Evolutionary conservation across 805 yeast species (phyloP).

Genomic region (Barnettozyma populi): DNA sequence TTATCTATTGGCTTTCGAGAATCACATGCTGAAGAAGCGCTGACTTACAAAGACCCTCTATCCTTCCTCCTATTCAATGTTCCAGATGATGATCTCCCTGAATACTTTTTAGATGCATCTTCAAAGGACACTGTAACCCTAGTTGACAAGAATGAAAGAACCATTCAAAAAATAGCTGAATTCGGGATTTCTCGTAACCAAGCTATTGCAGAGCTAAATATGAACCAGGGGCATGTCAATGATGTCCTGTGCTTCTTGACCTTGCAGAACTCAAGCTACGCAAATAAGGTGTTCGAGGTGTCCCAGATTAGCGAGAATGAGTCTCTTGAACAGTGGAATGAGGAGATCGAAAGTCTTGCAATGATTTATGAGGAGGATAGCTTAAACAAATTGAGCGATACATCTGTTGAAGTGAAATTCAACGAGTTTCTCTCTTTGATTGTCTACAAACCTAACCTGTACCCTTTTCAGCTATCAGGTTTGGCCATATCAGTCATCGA

Average conservation of each 20-base stretch:
- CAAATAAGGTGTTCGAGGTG: constrained; percentile 1
- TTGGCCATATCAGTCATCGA: constrained; percentile 44
- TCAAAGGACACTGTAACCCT: constrained; percentile 42
- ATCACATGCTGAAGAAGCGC: constrained; percentile 67
- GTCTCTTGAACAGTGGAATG: constrained; percentile 52
- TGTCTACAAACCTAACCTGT: constrained; percentile 43
- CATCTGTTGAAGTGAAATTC: constrained; percentile 14
- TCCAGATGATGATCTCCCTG: constrained; percentile 92
- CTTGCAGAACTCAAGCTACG: constrained; percentile 8
- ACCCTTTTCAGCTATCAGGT: constrained; percentile 71
- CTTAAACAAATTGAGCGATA: constrained; percentile 25
- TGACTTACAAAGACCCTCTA: constrained; percentile 46
- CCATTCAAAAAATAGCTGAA: constrained; percentile 49
- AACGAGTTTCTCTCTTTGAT: constrained; percentile 27
- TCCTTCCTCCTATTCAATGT: constrained; percentile 68
- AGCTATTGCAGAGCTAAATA: constrained; percentile 43
- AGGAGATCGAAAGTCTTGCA: constrained; percentile 65
- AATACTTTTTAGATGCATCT: constrained; percentile 45
- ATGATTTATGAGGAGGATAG: constrained; percentile 44
- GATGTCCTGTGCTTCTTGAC: constrained; percentile 12
- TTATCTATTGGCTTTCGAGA: constrained; percentile 58
- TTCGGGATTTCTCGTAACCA: constrained; percentile 72
- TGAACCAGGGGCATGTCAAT: constrained; percentile 39
- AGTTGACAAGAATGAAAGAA: constrained; percentile 48
- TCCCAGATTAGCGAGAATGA: constrained; percentile 6